Evolutionary conservation across 306 rosid species (phyloP), one percentile per base, ranked within the genome.

Genomic region (Coriaria nepalensis): DNA sequence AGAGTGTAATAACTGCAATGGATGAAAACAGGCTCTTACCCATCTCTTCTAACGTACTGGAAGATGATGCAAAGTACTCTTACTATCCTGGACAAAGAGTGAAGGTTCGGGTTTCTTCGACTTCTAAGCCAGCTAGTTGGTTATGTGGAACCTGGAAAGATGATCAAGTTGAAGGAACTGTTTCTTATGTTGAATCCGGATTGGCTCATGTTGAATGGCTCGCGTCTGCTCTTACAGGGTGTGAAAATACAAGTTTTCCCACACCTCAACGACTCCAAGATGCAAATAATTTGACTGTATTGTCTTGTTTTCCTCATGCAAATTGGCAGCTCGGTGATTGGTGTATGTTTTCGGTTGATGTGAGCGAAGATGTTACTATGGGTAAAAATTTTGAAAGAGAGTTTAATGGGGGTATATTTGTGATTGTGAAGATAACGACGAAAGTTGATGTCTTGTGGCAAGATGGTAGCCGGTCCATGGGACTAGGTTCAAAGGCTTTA

Each of bases 301-400:
- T 85, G 65, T 79, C 94, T 10, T 85, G 98, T 68, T 85, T 85
- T 69, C 50, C 81, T 54, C 75, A 85, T 61, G 78, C 81, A 59
- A 77, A 73, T 57, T 92, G 98, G 98, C 87, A 85, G 71, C 87
- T 82, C 52, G 96, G 98, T 69, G 98, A 92, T 64, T 92, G 94
- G 94, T 92, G 98, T 65, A 69, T 69, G 52, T 82, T 79, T 64
- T 68, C 74, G 40, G 36, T 13, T 68, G 69, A 51, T 20, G 86
- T 59, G 56, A 57, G 56, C 49, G 55, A 61, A 62, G 57, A 50
- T 45, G 53, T 38, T 10, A 45, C 45, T 13, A 20, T 20, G 29
- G 29, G 29, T 20, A 20, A 3, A 20, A 20, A 20, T 20, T 20
- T 20, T 20, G 29, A 3, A 20, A 20, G 29, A 20, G 29, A 20